These are phyloP conservation scores for Vigna hirtella DNA, from an alignment of 306 rosid genomes.

Conservation along the genomic window DNA sequence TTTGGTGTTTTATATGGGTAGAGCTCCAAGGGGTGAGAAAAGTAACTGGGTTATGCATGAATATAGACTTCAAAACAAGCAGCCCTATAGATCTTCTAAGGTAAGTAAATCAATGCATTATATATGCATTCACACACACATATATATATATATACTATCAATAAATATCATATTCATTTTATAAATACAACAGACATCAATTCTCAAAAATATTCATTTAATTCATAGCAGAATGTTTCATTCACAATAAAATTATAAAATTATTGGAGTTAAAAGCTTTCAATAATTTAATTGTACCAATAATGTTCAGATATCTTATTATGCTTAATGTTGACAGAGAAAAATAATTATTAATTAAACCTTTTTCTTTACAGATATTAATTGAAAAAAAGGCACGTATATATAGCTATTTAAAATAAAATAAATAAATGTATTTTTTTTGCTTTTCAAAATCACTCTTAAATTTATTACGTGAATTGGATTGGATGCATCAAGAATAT, in stretches of 20 bases:
- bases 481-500: neutral
- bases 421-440: neutral
- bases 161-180: neutral
- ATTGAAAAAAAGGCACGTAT: neutral
- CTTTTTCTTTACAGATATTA: neutral
- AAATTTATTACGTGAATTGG: neutral
- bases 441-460: neutral
- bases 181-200: neutral
- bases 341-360: too few species aligned
- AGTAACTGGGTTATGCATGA: slow-evolving; percentile 95
- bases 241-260: neutral
- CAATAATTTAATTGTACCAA: neutral
- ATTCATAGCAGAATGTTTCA: neutral
- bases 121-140: neutral
- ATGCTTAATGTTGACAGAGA: neutral
- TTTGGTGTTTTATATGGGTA: slow-evolving; percentile 77
- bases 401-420: neutral
- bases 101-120: slow-evolving; percentile 30
- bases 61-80: slow-evolving; percentile 66
- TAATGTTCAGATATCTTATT: neutral
- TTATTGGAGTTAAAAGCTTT: neutral
- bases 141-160: neutral
- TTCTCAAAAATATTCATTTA: neutral
- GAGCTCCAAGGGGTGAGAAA: slow-evolving; percentile 91
- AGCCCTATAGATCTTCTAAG: slow-evolving; percentile 64